Percentiles rank a stretch among this genome's conserved stretches.
phyloP scores from a whole-genome alignment of 371 early-diverging fungal genomes.

The Circinella minor region DNA sequence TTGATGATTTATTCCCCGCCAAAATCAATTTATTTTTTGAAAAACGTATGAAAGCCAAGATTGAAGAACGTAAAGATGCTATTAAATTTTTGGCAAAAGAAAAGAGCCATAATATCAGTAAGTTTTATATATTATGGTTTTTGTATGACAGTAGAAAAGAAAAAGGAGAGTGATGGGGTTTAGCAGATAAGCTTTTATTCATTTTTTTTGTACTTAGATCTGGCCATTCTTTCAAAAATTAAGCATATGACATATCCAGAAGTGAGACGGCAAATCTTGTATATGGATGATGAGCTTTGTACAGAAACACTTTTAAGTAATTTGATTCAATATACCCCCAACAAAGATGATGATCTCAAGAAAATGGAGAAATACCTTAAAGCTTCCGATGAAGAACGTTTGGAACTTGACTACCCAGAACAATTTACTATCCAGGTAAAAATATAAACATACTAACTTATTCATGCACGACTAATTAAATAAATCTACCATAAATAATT shows the following conservation, averaged over 20 bases:
- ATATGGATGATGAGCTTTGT: constrained; percentile 34
- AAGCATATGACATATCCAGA: constrained; percentile 24
- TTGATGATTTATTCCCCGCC: constrained; percentile 47
- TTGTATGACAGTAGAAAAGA: too few relatives aligned
- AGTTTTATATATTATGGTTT: constrained; percentile 1
- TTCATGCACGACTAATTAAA: background rate
- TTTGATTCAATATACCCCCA: constrained; percentile 37
- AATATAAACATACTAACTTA: background rate
- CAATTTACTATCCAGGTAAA: constrained; percentile 56
- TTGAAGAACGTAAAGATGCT: constrained; percentile 43
- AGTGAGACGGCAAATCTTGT: constrained; percentile 24
- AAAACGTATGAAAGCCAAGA: constrained; percentile 34
- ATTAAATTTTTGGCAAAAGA: constrained; percentile 46
- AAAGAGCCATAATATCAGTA: constrained; percentile 47
- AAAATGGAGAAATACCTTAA: constrained; percentile 48
- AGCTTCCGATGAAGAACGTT: constrained; percentile 36
- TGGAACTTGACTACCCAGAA: constrained; percentile 59
- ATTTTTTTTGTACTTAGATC: constrained; percentile 5
- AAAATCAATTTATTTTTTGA: constrained; percentile 47
- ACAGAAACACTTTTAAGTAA: constrained; percentile 43
- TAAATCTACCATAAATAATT: background rate
- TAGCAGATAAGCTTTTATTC: too few relatives aligned
- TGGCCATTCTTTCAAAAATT: constrained; percentile 30
- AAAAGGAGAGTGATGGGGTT: too few relatives aligned
- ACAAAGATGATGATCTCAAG: constrained; percentile 40